phyloP scores from a whole-genome alignment of 2,329 filamentous ascomycete genomes.

The Bipolaris victoriae region DNA sequence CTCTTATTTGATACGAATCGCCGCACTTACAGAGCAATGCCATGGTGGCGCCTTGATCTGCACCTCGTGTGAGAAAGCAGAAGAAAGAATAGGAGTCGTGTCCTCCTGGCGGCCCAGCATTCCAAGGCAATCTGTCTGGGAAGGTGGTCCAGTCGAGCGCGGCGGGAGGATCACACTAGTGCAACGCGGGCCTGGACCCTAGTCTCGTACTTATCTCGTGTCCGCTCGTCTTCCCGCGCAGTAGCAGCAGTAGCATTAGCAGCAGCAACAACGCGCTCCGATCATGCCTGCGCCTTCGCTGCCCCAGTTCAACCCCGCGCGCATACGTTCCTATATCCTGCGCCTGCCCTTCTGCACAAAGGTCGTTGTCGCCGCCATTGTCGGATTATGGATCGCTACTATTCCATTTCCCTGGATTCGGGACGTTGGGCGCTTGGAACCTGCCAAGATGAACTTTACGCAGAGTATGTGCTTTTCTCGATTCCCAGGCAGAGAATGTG shows the following conservation, averaged over 20 bases:
- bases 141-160: slow-evolving; percentile 15
- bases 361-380: slow-evolving; percentile 68
- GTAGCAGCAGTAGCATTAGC: slow-evolving; percentile 4
- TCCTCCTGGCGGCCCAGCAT: slow-evolving; percentile 23
- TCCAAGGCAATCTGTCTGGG: slow-evolving; percentile 17
- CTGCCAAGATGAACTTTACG: slow-evolving; percentile 72
- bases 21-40: slow-evolving; percentile 43
- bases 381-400: slow-evolving; percentile 71
- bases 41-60: slow-evolving; percentile 33
- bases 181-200: slow-evolving; percentile 21
- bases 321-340: slow-evolving; percentile 79
- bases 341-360: slow-evolving; percentile 90
- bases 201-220: slow-evolving; percentile 16
- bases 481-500: not conserved
- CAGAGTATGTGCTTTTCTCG: slow-evolving; percentile 65
- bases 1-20: not conserved
- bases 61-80: slow-evolving; percentile 5
- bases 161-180: slow-evolving; percentile 26
- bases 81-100: slow-evolving; percentile 16
- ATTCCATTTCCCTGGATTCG: slow-evolving; percentile 74
- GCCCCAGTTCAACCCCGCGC: slow-evolving; percentile 70
- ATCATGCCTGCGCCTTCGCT: slow-evolving; percentile 51
- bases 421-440: slow-evolving; percentile 80
- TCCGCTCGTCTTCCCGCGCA: slow-evolving; percentile 10
- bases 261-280: slow-evolving; percentile 19